Evolutionary conservation across 179 eudicot genomes (phyloP).

Genomic region (Beta lomatogona): DNA sequence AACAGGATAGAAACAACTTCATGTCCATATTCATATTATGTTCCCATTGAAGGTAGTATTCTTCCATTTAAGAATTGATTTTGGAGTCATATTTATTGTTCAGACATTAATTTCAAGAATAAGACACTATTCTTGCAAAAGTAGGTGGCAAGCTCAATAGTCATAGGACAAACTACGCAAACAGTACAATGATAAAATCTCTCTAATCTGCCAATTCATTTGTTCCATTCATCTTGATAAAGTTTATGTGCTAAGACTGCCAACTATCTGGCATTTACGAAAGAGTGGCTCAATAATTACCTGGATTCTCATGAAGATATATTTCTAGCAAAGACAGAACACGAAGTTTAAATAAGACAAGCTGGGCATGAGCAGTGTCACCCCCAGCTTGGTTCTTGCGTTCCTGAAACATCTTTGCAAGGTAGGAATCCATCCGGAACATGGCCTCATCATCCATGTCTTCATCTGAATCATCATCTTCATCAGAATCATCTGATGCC

Average conservation of each 20-base stretch:
- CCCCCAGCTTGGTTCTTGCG: conserved; percentile 81
- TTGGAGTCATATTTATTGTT: neutral
- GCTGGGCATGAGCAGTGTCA: conserved; percentile 87
- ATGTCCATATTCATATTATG: no score
- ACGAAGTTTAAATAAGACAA: conserved; percentile 87
- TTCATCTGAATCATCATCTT: conserved; percentile 78
- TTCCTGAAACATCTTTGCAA: conserved; percentile 71
- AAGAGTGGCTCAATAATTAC: conserved; percentile 29
- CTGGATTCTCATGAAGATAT: conserved; percentile 86
- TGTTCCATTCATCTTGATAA: neutral
- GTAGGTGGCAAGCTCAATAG: neutral
- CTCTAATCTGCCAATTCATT: neutral
- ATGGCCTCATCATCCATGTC: conserved; percentile 97
- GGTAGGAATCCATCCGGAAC: conserved; percentile 84
- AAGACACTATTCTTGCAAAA: neutral
- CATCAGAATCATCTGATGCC: conserved; percentile 53
- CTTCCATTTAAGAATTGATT: neutral
- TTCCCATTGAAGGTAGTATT: neutral
- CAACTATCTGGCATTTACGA: neutral
- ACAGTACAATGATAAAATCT: neutral
- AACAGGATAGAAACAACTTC: no score
- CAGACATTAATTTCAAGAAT: neutral
- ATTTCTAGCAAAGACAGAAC: conserved; percentile 90
- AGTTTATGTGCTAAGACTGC: neutral
- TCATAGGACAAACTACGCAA: neutral